Evolutionary conservation across 805 yeast species (phyloP).

Genomic region (Wickerhamomyces alni): DNA sequence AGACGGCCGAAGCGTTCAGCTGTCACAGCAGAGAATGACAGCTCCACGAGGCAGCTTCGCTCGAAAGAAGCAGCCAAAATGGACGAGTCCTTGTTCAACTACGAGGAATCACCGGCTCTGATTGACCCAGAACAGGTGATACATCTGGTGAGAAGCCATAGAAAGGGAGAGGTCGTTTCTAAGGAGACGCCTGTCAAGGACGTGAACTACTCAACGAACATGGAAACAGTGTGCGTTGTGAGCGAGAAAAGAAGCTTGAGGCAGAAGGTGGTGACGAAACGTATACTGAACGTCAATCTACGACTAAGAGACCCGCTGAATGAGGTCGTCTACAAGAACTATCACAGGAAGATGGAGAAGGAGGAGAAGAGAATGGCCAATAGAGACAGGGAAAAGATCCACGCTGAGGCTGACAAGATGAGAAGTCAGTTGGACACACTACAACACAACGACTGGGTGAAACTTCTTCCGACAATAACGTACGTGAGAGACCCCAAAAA

Average conservation of each 20-base stretch:
- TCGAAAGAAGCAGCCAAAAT: constrained; percentile 15
- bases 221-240: neutral
- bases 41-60: constrained; percentile 5
- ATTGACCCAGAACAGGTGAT: constrained; percentile 11
- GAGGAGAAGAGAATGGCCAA: constrained; percentile 53
- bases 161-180: neutral
- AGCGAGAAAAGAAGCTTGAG: constrained; percentile 9
- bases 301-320: constrained; percentile 36
- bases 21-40: neutral
- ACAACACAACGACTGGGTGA: constrained; percentile 40
- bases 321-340: constrained; percentile 35
- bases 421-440: constrained; percentile 35
- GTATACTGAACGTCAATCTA: constrained; percentile 1
- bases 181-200: neutral
- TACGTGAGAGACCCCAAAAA: constrained; percentile 41
- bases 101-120: constrained; percentile 15
- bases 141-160: neutral
- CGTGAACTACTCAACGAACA: neutral
- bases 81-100: constrained; percentile 21
- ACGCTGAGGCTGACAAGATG: constrained; percentile 48
- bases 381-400: constrained; percentile 47
- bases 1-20: neutral
- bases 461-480: constrained; percentile 41
- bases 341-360: constrained; percentile 55
- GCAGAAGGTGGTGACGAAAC: constrained; percentile 4